phyloP scores from a whole-genome alignment of 208 protist species.

The Porcisia hertigi region DNA sequence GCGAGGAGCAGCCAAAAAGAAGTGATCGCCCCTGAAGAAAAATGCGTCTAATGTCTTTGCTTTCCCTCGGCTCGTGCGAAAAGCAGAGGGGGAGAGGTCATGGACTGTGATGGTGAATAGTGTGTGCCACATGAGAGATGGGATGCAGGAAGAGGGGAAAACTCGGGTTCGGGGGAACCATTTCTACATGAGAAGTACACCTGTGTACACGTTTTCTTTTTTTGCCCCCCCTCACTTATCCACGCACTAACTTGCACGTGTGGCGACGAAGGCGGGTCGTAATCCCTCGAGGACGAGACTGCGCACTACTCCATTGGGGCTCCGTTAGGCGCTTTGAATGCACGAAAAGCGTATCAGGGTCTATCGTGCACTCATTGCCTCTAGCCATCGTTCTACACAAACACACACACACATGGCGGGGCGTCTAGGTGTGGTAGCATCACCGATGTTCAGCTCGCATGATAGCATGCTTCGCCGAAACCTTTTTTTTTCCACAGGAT shows the following conservation, averaged over 20 bases:
- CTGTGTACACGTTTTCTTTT: not conserved
- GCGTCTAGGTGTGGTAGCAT: not conserved
- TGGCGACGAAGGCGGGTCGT: not conserved
- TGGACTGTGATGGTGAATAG: not conserved
- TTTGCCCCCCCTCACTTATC: too few species aligned
- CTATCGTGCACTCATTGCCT: not conserved
- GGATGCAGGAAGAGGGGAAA: not conserved
- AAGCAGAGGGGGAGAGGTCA: not conserved
- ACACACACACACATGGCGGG: not conserved
- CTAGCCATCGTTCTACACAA: not conserved
- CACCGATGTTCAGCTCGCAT: too few species aligned
- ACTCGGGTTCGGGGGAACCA: not conserved
- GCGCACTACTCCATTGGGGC: not conserved
- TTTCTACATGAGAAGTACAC: not conserved
- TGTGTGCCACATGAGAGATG: not conserved
- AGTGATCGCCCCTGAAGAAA: too few species aligned
- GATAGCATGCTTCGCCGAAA: not conserved
- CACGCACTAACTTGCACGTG: not conserved
- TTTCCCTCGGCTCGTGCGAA: not conserved
- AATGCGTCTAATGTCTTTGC: not conserved
- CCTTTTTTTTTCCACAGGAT: not conserved
- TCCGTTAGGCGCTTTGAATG: not conserved
- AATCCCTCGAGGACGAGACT: not conserved
- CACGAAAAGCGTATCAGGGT: not conserved
- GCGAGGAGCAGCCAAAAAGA: not conserved